Percentiles rank a stretch among this genome's conserved stretches.
Conservation (phyloP, 345 rosid species). For the Mercurialis annua region DNA sequence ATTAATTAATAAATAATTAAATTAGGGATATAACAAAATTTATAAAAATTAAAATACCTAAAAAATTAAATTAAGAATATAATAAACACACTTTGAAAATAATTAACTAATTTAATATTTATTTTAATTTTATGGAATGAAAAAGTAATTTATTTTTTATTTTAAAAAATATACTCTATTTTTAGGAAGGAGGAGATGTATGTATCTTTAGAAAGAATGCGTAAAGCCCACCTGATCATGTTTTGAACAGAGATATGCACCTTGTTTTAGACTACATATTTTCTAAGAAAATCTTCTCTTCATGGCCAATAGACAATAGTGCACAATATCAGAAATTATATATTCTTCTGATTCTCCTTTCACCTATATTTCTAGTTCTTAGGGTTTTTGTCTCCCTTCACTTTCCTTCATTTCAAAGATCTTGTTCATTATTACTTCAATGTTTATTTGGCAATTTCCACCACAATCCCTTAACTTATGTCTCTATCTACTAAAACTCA, state of each 20-base stretch:
- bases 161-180: too few relatives aligned
- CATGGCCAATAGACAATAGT: background rate
- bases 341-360: background rate
- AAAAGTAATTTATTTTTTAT: too few relatives aligned
- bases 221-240: slow-evolving; percentile 10
- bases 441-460: too few relatives aligned
- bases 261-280: background rate
- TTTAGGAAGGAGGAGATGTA: background rate
- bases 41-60: too few relatives aligned
- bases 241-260: slow-evolving; percentile 3
- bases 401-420: slow-evolving; percentile 1
- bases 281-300: background rate
- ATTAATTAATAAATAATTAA: too few relatives aligned
- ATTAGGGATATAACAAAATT: too few relatives aligned
- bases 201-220: slow-evolving; percentile 16
- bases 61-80: too few relatives aligned
- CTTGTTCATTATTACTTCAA: too few relatives aligned
- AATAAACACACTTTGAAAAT: too few relatives aligned
- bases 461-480: too few relatives aligned
- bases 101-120: too few relatives aligned
- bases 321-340: background rate
- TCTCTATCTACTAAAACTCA: too few relatives aligned
- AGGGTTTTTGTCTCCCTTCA: slow-evolving; percentile 11
- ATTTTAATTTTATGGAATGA: background rate
- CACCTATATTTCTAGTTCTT: background rate